Conservation (phyloP, 345 rosid genomes). For the Euphorbia pulcherrima region DNA sequence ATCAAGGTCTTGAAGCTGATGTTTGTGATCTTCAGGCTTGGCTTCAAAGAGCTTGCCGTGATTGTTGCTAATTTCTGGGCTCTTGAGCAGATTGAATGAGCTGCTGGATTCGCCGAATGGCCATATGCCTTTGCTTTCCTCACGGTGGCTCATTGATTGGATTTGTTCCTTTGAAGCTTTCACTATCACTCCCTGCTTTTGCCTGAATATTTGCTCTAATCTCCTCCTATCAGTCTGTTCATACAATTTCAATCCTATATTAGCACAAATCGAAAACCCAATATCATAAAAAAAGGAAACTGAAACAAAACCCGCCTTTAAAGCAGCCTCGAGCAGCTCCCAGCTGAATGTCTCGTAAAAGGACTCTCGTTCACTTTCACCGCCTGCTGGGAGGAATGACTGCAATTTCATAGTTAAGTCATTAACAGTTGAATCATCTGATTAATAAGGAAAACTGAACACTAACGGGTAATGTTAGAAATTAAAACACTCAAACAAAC, state of each 20-base stretch:
- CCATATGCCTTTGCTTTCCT: conserved; percentile 28
- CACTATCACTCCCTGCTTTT: conserved; percentile 1
- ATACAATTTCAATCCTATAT: background rate
- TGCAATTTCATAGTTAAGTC: too few relatives aligned
- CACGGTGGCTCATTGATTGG: conserved; percentile 17
- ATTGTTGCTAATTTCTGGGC: conserved; percentile 1
- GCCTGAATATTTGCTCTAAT: conserved; percentile 19
- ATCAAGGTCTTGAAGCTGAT: conserved; percentile 21
- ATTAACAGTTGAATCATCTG: too few relatives aligned
- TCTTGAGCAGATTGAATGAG: conserved; percentile 20
- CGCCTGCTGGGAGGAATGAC: conserved; percentile 14
- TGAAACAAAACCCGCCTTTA: conserved; percentile 7
- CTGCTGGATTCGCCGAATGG: conserved; percentile 31
- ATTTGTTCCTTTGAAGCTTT: conserved; percentile 28
- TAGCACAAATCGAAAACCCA: too few relatives aligned
- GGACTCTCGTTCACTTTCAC: conserved; percentile 7
- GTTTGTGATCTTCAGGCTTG: conserved; percentile 3
- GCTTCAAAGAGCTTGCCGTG: conserved; percentile 12
- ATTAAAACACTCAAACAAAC: too few relatives aligned
- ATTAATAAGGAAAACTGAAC: too few relatives aligned
- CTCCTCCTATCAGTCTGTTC: conserved; percentile 20
- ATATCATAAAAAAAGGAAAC: background rate
- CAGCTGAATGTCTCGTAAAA: conserved; percentile 25
- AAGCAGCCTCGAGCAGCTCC: conserved; percentile 28
- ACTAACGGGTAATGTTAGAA: too few relatives aligned